A percentile compares a stretch with the other conserved stretches of the same genome.
Evolutionary conservation across 169 alveolate species (phyloP).

Genomic region (Miamiensis avidus): DNA sequence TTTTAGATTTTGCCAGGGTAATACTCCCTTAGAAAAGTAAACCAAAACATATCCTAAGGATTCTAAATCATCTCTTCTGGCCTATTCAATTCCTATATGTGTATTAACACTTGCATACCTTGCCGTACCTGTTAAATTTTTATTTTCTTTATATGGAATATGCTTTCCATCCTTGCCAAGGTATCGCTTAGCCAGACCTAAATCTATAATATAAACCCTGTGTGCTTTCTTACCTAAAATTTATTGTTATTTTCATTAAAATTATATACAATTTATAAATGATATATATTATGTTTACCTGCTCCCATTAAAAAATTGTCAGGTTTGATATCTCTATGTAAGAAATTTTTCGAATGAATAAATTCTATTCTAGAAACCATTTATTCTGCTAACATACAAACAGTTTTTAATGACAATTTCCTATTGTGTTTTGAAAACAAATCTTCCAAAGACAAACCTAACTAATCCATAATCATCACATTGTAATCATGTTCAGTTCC

Average conservation of each 20-base stretch:
- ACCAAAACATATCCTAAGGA: conserved; percentile 76
- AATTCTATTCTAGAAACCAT: conserved; percentile 69
- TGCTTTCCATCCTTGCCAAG: conserved; percentile 74
- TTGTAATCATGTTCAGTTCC: conserved; percentile 62
- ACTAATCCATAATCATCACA: conserved; percentile 70
- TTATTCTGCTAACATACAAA: conserved; percentile 55
- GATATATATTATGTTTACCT: conserved; percentile 56
- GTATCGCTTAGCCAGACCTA: conserved; percentile 77
- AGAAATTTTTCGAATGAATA: conserved; percentile 65
- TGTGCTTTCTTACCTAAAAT: conserved; percentile 34
- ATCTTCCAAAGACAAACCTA: conserved; percentile 72
- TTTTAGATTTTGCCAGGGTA: conserved; percentile 83
- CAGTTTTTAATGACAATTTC: conserved; percentile 57
- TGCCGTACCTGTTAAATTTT: conserved; percentile 85
- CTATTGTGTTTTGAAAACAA: conserved; percentile 53
- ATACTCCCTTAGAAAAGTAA: conserved; percentile 74
- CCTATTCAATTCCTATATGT: conserved; percentile 83
- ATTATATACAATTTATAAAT: too few relatives aligned
- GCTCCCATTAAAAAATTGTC: conserved; percentile 74
- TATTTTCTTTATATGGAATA: conserved; percentile 82
- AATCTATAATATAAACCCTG: conserved; percentile 77
- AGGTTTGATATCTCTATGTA: conserved; percentile 84
- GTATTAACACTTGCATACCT: conserved; percentile 82
- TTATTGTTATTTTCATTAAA: conserved; percentile 52
- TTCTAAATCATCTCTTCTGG: conserved; percentile 90